Conservation (phyloP, 805 yeast species). For the Blastobotrys attinorum region DNA sequence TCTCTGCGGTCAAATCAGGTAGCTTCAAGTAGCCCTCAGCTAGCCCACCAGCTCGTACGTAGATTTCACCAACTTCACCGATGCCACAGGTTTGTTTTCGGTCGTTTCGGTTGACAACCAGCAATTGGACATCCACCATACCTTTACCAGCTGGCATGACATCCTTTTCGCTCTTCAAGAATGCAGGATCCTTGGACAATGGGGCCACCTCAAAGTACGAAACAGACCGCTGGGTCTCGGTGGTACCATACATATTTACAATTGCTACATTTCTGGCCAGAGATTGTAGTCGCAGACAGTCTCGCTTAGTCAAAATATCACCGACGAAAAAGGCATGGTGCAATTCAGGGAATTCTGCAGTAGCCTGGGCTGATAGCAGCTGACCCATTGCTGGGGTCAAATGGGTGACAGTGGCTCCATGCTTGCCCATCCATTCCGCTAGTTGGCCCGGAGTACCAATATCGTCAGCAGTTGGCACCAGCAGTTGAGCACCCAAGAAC, state of each 20-base stretch:
- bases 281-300: slow-evolving; percentile 85
- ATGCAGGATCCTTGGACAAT: slow-evolving; percentile 56
- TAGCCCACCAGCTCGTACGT: slow-evolving; percentile 95
- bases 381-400: slow-evolving; percentile 99
- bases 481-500: slow-evolving; percentile 85
- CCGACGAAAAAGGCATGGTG: slow-evolving; percentile 99
- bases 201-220: slow-evolving; percentile 86
- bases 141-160: slow-evolving; percentile 98
- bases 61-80: slow-evolving; percentile 98
- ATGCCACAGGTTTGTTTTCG: slow-evolving; percentile 90
- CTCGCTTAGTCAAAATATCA: slow-evolving; percentile 94
- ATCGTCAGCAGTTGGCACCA: slow-evolving; percentile 94
- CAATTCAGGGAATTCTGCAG: slow-evolving; percentile 71
- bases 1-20: slow-evolving; percentile 80
- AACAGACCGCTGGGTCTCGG: slow-evolving; percentile 98
- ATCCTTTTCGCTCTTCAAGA: slow-evolving; percentile 79
- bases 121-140: slow-evolving; percentile 88
- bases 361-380: slow-evolving; percentile 88
- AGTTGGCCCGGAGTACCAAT: slow-evolving; percentile 97
- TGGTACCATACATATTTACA: slow-evolving; percentile 98
- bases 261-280: slow-evolving; percentile 83
- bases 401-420: slow-evolving; percentile 93
- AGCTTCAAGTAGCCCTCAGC: slow-evolving; percentile 94
- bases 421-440: slow-evolving; percentile 93
- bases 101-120: slow-evolving; percentile 88